These are phyloP conservation scores for Isoetes engelmannii DNA, from an alignment of 83 land plant genomes.

Conservation along the genomic window DNA sequence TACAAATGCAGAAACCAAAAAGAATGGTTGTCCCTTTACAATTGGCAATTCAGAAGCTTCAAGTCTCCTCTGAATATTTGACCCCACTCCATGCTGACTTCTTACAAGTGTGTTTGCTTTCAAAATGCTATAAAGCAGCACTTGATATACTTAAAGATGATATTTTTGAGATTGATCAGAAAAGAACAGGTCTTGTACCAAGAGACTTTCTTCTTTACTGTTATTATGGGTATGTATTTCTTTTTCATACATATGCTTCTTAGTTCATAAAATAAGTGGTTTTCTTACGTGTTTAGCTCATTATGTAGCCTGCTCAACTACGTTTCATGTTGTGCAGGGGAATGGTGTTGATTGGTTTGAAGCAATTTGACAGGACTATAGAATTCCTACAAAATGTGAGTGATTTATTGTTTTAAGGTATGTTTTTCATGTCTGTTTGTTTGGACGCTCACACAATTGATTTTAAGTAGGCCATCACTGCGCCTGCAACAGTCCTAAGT, in stretches of 20 bases:
- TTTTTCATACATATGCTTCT: background rate
- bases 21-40: slow-evolving; percentile 70
- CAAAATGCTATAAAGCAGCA: slow-evolving; percentile 81
- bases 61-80: slow-evolving; percentile 60
- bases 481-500: slow-evolving; percentile 67
- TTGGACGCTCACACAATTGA: background rate
- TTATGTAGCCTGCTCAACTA: slow-evolving; percentile 8
- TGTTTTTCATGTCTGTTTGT: background rate
- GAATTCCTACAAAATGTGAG: slow-evolving; percentile 89
- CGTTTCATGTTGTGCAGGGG: slow-evolving; percentile 43
- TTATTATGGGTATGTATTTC: slow-evolving; percentile 71
- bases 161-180: slow-evolving; percentile 79
- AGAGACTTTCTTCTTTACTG: slow-evolving; percentile 77
- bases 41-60: slow-evolving; percentile 70
- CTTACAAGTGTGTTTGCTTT: slow-evolving; percentile 62
- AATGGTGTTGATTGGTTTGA: slow-evolving; percentile 80
- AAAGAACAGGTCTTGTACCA: slow-evolving; percentile 41
- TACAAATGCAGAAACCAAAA: slow-evolving; percentile 55
- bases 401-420: slow-evolving; percentile 6
- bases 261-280: background rate
- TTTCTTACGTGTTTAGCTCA: slow-evolving; percentile 7
- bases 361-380: slow-evolving; percentile 68
- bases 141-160: slow-evolving; percentile 61
- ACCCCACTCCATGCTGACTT: slow-evolving; percentile 83
- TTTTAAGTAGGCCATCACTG: slow-evolving; percentile 63